Percentiles rank a stretch among this genome's conserved stretches.
Evolutionary conservation across 2,329 filamentous ascomycete species (phyloP).

Genomic region (Fusarium lateritium): DNA sequence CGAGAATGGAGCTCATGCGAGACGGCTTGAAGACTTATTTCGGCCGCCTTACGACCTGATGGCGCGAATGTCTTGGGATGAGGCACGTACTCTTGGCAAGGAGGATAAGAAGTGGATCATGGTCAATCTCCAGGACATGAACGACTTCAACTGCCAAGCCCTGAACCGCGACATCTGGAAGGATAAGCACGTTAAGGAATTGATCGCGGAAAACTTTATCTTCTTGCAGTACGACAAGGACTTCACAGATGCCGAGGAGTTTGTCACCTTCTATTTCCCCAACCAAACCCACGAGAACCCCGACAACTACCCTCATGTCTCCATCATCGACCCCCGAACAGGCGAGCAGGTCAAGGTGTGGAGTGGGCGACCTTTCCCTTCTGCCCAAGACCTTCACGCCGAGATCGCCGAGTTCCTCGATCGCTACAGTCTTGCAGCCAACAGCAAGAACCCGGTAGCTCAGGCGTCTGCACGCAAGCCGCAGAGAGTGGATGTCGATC

Average conservation of each 20-base stretch:
- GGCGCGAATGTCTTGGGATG: conserved; percentile 83
- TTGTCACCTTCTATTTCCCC: conserved; percentile 90
- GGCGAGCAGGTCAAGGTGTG: conserved; percentile 98
- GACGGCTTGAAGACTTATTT: conserved; percentile 90
- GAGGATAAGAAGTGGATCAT: conserved; percentile 93
- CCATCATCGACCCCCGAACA: conserved; percentile 94
- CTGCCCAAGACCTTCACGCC: conserved; percentile 85
- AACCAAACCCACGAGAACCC: conserved; percentile 79
- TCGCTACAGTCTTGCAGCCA: conserved; percentile 88
- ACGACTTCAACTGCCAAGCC: conserved; percentile 93
- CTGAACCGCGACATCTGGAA: conserved; percentile 98
- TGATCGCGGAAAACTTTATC: conserved; percentile 91
- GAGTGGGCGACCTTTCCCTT: conserved; percentile 86
- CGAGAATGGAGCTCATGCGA: conserved; percentile 76
- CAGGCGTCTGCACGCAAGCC: conserved; percentile 73
- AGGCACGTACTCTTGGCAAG: conserved; percentile 87
- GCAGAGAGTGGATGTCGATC: conserved; percentile 81
- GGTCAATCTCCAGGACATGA: conserved; percentile 94
- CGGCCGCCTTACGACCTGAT: conserved; percentile 94
- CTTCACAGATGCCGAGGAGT: conserved; percentile 82
- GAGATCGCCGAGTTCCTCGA: conserved; percentile 97
- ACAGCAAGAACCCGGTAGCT: conserved; percentile 94
- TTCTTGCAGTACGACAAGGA: conserved; percentile 96
- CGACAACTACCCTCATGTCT: conserved; percentile 96
- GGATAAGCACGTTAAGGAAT: conserved; percentile 81